These are phyloP conservation scores for Carallia brachiata DNA, from an alignment of 345 rosid species.

Conservation along the genomic window DNA sequence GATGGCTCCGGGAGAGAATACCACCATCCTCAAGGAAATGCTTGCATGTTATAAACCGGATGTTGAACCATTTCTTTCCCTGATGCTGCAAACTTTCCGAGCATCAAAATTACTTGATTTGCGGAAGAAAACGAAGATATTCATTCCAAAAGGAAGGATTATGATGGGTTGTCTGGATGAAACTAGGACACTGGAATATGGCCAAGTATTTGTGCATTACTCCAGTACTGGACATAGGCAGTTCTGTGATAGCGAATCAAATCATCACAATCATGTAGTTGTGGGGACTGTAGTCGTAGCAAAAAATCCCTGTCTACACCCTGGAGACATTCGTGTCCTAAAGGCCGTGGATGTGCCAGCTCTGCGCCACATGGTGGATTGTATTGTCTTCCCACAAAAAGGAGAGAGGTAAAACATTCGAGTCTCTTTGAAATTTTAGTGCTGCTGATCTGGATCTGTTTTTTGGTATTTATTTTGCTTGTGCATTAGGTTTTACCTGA, in stretches of 20 bases:
- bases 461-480: too few relatives aligned
- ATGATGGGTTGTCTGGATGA: slow-evolving; percentile 97
- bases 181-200: slow-evolving; percentile 37
- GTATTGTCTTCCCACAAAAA: slow-evolving; percentile 58
- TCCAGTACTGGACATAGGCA: not conserved
- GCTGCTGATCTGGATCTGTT: not conserved
- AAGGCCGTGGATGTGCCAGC: slow-evolving; percentile 47
- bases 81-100: slow-evolving; percentile 85
- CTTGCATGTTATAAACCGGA: slow-evolving; percentile 63
- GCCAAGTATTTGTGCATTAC: slow-evolving; percentile 30
- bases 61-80: slow-evolving; percentile 75
- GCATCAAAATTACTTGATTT: slow-evolving; percentile 67
- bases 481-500: too few relatives aligned
- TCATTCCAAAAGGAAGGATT: slow-evolving; percentile 52
- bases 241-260: not conserved
- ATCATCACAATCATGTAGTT: not conserved
- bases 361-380: slow-evolving; percentile 53
- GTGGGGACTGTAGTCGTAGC: slow-evolving; percentile 36
- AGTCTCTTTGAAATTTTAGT: not conserved
- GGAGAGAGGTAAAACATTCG: slow-evolving; percentile 36
- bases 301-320: slow-evolving; percentile 67
- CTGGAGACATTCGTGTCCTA: slow-evolving; percentile 53
- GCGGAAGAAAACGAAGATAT: slow-evolving; percentile 62
- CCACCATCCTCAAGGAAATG: slow-evolving; percentile 59
- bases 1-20: slow-evolving; percentile 69